phyloP scores from a whole-genome alignment of 2,329 filamentous ascomycete genomes.

The Pseudonectria foliicola region DNA sequence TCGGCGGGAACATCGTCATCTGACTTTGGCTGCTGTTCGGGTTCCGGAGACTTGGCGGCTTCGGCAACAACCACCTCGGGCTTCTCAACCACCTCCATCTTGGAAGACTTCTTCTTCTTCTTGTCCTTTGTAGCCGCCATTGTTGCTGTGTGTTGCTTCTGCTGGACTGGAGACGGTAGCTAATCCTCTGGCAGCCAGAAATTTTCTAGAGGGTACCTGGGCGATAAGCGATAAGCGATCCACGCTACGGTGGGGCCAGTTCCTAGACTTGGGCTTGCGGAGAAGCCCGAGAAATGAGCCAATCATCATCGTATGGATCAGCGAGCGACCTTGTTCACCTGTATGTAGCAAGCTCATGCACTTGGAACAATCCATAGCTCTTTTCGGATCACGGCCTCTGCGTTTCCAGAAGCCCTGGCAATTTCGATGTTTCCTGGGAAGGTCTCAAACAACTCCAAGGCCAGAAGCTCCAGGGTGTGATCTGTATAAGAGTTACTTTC shows the following conservation, averaged over 20 bases:
- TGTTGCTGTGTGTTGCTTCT: constrained; percentile 1
- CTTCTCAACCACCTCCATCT: constrained; percentile 11
- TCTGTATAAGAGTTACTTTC: too few species aligned
- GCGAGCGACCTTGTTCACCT: too few species aligned
- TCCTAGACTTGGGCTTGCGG: not conserved
- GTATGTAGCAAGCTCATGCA: too few species aligned
- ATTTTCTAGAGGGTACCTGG: constrained; percentile 7
- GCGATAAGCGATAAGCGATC: constrained; percentile 22
- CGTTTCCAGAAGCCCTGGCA: too few species aligned
- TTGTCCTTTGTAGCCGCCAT: constrained; percentile 18
- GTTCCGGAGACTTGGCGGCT: not conserved
- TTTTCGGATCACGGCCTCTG: too few species aligned
- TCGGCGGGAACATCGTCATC: constrained; percentile 10
- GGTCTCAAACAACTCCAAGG: too few species aligned
- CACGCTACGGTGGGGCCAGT: constrained; percentile 9
- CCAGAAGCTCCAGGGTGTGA: too few species aligned
- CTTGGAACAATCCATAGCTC: too few species aligned
- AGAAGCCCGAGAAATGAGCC: not conserved
- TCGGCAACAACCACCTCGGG: constrained; percentile 1
- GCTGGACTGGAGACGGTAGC: too few species aligned
- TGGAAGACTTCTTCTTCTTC: constrained; percentile 12
- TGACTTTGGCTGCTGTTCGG: constrained; percentile 1
- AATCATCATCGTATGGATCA: too few species aligned
- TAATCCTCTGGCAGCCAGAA: constrained; percentile 1
- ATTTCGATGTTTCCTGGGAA: too few species aligned